Evolutionary conservation across 345 rosid species (phyloP), one percentile per base, ranked within the genome.

Genomic region (Sisymbrium irio): DNA sequence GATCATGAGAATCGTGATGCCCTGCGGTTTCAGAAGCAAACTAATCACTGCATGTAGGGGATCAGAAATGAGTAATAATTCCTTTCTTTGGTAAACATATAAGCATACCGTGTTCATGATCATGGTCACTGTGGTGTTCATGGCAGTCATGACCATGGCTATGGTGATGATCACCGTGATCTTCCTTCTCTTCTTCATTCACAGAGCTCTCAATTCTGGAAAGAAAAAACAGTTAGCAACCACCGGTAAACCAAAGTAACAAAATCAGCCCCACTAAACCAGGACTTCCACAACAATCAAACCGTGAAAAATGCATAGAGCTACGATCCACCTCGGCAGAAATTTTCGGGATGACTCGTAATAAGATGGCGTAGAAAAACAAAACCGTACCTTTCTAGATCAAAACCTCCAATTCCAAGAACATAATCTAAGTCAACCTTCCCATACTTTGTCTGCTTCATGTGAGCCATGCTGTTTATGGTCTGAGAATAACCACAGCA

Each of bases 341-440:
- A 41, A 18, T 22, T 63, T 40, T 42, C 0, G 19, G 27, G 36
- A 54, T 55, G 59, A 73, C 59, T 73, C 13, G 41, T 65, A 56
- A 44, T 33, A 73, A 17, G 59, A 65, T 6, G 59, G 36, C n/a
- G 15, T 36, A 36, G 17, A 12, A 57, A 15, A 45, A 12, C 25
- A 45, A 19, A 77, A 81, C 20, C 47, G 10, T 40, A 94, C 96
- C 97, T 88, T 82, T 89, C 98, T 72, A 94, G 79, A 85, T 94
- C 96, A 81, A 91, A 94, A 75, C 98, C 97, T 65, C 98, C 96
- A 75, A 94, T 87, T 53, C 98, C 96, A 84, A 91, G 96, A 78
- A 91, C 97, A 86, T 91, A 94, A 71, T 88, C 98, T 84, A 91
- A 80, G 89, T 94, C 90, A 79, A 94, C 95, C 73, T 94, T 86